Conservation (phyloP, 257 asterid genomes). For the Primulina tabacum region DNA sequence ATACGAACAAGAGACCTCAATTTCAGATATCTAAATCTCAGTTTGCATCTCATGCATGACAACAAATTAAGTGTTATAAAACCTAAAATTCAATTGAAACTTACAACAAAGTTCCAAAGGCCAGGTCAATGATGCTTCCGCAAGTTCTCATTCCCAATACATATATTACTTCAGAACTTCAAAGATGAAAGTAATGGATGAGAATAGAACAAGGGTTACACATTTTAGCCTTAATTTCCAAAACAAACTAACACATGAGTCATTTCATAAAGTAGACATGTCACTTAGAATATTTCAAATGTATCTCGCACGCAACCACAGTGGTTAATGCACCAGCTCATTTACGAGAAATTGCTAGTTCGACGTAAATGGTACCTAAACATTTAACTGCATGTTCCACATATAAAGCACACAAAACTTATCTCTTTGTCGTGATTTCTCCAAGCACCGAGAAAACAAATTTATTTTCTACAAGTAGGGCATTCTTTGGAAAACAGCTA, state of each 20-base stretch:
- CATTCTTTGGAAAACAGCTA: neutral
- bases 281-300: neutral
- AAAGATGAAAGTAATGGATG: conserved; percentile 4
- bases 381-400: neutral
- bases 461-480: neutral
- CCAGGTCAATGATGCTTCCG: conserved; percentile 1
- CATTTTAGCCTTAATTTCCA: conserved; percentile 16
- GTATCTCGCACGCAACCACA: neutral
- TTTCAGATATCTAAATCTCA: neutral
- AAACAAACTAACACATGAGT: conserved; percentile 14
- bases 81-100: neutral
- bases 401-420: neutral
- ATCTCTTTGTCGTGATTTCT: neutral
- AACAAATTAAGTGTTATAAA: neutral
- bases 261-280: neutral
- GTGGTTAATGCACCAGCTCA: conserved; percentile 1
- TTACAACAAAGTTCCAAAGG: conserved; percentile 13
- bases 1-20: neutral
- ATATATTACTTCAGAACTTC: conserved; percentile 5
- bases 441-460: neutral
- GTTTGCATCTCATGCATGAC: conserved; percentile 5
- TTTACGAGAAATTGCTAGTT: neutral
- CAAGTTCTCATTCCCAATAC: conserved; percentile 11
- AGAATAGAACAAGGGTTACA: conserved; percentile 5
- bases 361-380: conserved; percentile 9